Evolutionary conservation across 2,329 filamentous ascomycete genomes (phyloP), one percentile per base, ranked within the genome.

Genomic region (Phialophora chinensis): DNA sequence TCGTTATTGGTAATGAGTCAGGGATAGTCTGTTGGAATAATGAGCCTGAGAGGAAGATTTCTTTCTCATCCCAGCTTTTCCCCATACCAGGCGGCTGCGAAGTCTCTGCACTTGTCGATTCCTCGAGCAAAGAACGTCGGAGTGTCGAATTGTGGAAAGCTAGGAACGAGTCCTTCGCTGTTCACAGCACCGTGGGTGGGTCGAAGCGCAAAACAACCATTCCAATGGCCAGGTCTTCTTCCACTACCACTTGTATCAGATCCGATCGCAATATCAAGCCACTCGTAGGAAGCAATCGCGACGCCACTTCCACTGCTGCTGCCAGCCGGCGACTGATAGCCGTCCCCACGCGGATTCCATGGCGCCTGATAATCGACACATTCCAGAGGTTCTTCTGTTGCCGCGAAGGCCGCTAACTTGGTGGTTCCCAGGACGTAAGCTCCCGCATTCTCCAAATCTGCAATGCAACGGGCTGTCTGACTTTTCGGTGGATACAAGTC

Each of bases 341-440:
- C 79, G 70, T 86, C 85, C 0, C 78, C 84, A 38, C 80, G 72
- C 3, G 78, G 74, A 62, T 82, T 82, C 60, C 74, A 79, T 1
- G 80, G 79, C 23, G 68, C 71, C 2, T 75, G 74, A 60, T 73
- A 79, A 35, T 81, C 79, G 4, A 80, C 71, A 54, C 61, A 70
- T 25, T 77, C 71, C 8, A 60, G 63, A 0, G 76, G 72, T 17
- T 73, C 68, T 58, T 58, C 55, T 38, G 25, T 42, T 35, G 55
- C 33, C 35, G 35, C 17, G 25, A 42, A n/a, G 7, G 49, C 14
- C 14, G 14, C 23, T 14, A 52, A 11, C 20, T 52, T 52, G 49
- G 14, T 52, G 17, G 49, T 52, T 25, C 49, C 49, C 11, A 52
- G n/a, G 17, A 52, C 17, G 20, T 4, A 11, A n/a, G 49, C 49